Conservation (phyloP, 2,329 filamentous ascomycete genomes). For the Scedosporium dehoogii region DNA sequence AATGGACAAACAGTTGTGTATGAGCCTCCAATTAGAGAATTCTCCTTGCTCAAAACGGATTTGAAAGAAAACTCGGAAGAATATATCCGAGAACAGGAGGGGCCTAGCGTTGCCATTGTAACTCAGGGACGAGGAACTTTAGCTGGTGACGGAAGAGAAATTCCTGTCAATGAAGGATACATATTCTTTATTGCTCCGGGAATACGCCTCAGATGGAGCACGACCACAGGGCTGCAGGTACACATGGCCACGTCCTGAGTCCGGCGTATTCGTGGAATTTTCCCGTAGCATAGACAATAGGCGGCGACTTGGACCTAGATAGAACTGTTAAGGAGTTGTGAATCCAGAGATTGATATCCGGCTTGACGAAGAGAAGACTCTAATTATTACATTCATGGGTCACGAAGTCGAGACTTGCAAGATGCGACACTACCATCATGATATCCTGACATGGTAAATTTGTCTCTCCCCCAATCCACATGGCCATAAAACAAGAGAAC, state of each 20-base stretch:
- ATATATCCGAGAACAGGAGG: conserved; percentile 40
- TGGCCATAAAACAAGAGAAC: not conserved
- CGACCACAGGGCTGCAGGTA: conserved; percentile 22
- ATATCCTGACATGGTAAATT: not conserved
- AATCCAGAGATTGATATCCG: not conserved
- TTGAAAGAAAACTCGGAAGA: conserved; percentile 51
- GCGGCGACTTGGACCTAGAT: too few species aligned
- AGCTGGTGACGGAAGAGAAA: conserved; percentile 39
- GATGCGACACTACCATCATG: not conserved
- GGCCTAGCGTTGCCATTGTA: conserved; percentile 54
- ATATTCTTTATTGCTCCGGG: conserved; percentile 33
- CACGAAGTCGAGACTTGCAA: not conserved
- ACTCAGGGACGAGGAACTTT: conserved; percentile 49
- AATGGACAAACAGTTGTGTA: conserved; percentile 55
- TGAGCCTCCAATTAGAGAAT: conserved; percentile 60
- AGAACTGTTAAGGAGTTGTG: too few species aligned
- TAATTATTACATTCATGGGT: not conserved
- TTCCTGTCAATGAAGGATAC: conserved; percentile 49
- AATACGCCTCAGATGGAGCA: conserved; percentile 21
- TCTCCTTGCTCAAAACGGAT: conserved; percentile 54
- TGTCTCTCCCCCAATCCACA: not conserved
- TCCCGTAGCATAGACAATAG: too few species aligned
- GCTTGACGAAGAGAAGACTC: not conserved
- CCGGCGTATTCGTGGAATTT: too few species aligned
- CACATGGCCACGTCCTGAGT: conserved; percentile 19